Evolutionary conservation across 1,284 basidiomycete genomes (phyloP).

Genomic region (Marasmius fiardii): DNA sequence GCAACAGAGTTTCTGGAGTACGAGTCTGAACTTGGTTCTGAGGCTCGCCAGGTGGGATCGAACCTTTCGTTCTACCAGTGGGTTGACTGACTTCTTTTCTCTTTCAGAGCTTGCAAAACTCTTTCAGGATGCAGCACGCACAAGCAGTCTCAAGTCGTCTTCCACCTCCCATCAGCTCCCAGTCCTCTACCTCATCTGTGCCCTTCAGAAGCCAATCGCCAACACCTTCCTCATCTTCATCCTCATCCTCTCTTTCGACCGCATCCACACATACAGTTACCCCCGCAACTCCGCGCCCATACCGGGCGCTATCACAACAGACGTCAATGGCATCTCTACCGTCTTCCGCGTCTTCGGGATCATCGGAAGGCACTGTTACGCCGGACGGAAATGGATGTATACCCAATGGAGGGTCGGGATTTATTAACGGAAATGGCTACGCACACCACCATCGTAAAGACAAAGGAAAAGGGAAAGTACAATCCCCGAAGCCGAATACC

Average conservation of each 20-base stretch:
- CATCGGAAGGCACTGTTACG: slow-evolving; percentile 13
- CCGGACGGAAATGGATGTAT: not conserved
- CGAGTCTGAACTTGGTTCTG: slow-evolving; percentile 57
- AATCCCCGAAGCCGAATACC: not conserved
- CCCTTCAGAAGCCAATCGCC: slow-evolving; percentile 34
- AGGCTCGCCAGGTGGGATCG: slow-evolving; percentile 49
- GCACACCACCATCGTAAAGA: not conserved
- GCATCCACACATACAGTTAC: slow-evolving; percentile 44
- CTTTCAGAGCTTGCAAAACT: slow-evolving; percentile 38
- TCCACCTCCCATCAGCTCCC: slow-evolving; percentile 15
- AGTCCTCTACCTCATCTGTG: slow-evolving; percentile 7
- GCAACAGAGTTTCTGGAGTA: slow-evolving; percentile 69
- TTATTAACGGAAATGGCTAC: not conserved
- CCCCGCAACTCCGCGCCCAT: slow-evolving; percentile 22
- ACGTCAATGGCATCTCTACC: not conserved
- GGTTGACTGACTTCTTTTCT: not conserved
- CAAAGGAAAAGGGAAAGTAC: slow-evolving; percentile 1
- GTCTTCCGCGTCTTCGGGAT: slow-evolving; percentile 5
- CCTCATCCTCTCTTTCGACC: slow-evolving; percentile 59
- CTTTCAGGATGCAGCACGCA: slow-evolving; percentile 28
- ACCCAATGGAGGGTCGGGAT: not conserved
- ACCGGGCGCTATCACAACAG: slow-evolving; percentile 10
- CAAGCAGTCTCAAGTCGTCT: slow-evolving; percentile 11
- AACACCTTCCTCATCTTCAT: slow-evolving; percentile 42
- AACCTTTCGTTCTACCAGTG: slow-evolving; percentile 11